These are phyloP conservation scores for Brasenia schreberi DNA, from an alignment of 164 flowering plant genomes.

Conservation along the genomic window DNA sequence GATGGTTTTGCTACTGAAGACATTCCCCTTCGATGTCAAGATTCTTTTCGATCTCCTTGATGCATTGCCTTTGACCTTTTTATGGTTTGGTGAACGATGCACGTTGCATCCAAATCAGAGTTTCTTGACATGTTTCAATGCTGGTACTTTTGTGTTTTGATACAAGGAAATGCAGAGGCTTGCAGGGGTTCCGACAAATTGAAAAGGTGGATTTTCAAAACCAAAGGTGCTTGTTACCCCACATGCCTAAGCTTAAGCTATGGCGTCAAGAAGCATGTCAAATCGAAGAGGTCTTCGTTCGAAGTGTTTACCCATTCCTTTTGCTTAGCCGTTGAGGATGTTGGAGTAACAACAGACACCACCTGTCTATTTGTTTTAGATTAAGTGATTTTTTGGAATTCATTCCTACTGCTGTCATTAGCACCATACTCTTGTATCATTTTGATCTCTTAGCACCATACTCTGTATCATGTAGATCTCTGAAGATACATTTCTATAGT, in stretches of 20 bases:
- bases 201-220: background rate
- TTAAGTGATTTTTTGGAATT: no score
- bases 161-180: background rate
- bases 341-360: no score
- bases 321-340: no score
- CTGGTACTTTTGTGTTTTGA: background rate
- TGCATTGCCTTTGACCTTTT: background rate
- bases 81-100: background rate
- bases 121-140: background rate
- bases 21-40: conserved; percentile 26
- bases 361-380: no score
- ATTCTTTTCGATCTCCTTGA: conserved; percentile 8
- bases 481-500: no score
- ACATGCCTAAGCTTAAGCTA: background rate
- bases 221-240: background rate
- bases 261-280: no score
- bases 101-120: background rate
- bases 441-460: no score
- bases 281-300: no score
- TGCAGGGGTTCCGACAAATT: background rate
- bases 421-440: no score
- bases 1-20: conserved; percentile 24
- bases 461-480: no score
- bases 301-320: no score
- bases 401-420: no score